A percentile compares a stretch with the other conserved stretches of the same genome.
These are phyloP conservation scores for Penicillium concentricum DNA, from an alignment of 2,329 filamentous ascomycete genomes.

Conservation along the genomic window DNA sequence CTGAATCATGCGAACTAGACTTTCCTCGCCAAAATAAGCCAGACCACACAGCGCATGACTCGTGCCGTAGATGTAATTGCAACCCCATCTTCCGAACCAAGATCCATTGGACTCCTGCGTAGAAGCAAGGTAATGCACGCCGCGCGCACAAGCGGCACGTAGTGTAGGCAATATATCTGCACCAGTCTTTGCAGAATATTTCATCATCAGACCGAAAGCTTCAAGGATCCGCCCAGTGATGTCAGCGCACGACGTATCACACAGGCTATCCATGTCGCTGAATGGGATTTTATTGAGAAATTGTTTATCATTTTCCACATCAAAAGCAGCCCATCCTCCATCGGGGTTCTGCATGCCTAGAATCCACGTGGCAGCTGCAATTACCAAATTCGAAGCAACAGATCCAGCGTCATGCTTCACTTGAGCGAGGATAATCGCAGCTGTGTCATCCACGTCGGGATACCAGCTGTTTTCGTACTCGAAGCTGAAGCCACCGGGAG, in stretches of 20 bases:
- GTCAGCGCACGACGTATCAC: conserved; percentile 35
- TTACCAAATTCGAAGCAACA: conserved; percentile 1
- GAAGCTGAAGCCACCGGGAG: conserved; percentile 31
- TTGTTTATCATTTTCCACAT: conserved; percentile 32
- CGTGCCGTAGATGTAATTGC: conserved; percentile 39
- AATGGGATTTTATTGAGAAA: conserved; percentile 40
- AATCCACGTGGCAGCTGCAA: conserved; percentile 27
- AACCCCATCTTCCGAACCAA: conserved; percentile 37
- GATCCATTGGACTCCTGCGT: conserved; percentile 27
- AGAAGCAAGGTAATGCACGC: conserved; percentile 23
- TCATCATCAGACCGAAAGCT: conserved; percentile 27
- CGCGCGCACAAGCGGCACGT: conserved; percentile 16
- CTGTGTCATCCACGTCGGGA: conserved; percentile 37
- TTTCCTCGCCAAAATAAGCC: conserved; percentile 14
- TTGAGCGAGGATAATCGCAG: conserved; percentile 29
- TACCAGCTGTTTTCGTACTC: conserved; percentile 34
- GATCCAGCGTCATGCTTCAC: conserved; percentile 22
- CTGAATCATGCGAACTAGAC: background rate
- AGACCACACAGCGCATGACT: conserved; percentile 33
- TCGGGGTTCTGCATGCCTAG: conserved; percentile 40
- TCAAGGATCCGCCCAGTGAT: conserved; percentile 36
- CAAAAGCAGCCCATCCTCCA: conserved; percentile 40
- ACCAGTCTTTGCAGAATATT: background rate
- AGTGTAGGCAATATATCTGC: background rate
- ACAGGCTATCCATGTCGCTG: conserved; percentile 37